phyloP scores from a whole-genome alignment of 2,329 filamentous ascomycete genomes.

The Microdochium nivale region DNA sequence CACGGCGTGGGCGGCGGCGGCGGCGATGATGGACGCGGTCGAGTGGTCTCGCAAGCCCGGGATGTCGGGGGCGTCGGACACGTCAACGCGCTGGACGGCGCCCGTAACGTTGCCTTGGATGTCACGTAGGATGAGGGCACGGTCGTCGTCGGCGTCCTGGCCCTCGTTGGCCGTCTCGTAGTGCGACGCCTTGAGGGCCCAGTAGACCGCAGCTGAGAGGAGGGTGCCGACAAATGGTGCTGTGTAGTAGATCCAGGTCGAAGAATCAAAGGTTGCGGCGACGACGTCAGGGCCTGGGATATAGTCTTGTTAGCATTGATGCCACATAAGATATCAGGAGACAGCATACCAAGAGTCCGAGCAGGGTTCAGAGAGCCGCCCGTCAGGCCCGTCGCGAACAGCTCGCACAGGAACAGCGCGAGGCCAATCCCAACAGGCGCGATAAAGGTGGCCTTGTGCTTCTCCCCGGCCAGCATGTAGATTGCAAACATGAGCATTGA shows the following conservation, averaged over 20 bases:
- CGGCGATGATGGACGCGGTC: not conserved
- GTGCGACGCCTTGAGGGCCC: constrained; percentile 39
- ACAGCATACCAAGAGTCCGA: constrained; percentile 26
- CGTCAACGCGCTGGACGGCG: not conserved
- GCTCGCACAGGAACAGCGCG: constrained; percentile 46
- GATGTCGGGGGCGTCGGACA: not conserved
- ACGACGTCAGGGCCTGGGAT: not conserved
- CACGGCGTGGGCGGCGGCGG: not conserved
- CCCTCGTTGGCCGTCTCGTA: constrained; percentile 42
- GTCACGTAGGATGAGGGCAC: not conserved
- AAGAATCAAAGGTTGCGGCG: constrained; percentile 15
- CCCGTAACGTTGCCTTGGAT: not conserved
- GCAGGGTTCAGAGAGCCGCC: constrained; percentile 33
- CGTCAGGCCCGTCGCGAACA: constrained; percentile 25
- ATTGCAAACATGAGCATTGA: constrained; percentile 50
- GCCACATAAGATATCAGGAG: not conserved
- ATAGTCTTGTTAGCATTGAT: not conserved
- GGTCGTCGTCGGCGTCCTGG: constrained; percentile 26
- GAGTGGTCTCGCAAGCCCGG: not conserved
- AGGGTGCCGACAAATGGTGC: constrained; percentile 41
- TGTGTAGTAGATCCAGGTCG: constrained; percentile 47
- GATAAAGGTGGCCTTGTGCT: constrained; percentile 57
- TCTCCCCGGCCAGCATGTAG: constrained; percentile 58
- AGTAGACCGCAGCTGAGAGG: constrained; percentile 41
- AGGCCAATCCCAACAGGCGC: constrained; percentile 61